phyloP scores from a whole-genome alignment of 495 filamentous ascomycete species.

The Rusavskia elegans region DNA sequence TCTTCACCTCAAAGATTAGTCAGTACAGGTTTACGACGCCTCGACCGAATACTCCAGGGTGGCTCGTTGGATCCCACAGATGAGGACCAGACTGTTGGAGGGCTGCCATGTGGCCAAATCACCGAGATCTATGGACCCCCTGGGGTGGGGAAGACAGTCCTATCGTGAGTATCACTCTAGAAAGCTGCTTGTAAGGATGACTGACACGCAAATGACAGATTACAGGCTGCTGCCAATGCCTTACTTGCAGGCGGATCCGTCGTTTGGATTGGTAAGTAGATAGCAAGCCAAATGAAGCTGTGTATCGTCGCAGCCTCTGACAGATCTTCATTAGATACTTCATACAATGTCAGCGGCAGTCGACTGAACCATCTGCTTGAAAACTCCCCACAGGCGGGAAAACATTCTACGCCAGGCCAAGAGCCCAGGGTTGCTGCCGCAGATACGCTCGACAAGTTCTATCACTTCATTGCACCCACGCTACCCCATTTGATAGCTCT shows the following conservation, averaged over 20 bases:
- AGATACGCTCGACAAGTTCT: slow-evolving; percentile 20
- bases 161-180: slow-evolving; percentile 40
- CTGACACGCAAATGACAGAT: neutral
- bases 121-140: slow-evolving; percentile 82
- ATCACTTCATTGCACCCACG: slow-evolving; percentile 32
- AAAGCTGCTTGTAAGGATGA: neutral
- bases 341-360: slow-evolving; percentile 24
- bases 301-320: slow-evolving; percentile 17
- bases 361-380: slow-evolving; percentile 25
- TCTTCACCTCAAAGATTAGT: slow-evolving; percentile 34
- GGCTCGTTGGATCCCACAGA: neutral
- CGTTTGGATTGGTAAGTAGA: neutral
- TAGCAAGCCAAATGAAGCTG: neutral
- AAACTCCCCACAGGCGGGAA: neutral
- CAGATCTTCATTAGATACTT: slow-evolving; percentile 50
- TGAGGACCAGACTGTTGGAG: slow-evolving; percentile 19
- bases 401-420: neutral
- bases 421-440: slow-evolving; percentile 1
- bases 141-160: slow-evolving; percentile 70
- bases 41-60: slow-evolving; percentile 38
- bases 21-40: slow-evolving; percentile 44
- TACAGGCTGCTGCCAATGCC: neutral
- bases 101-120: slow-evolving; percentile 61
- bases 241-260: neutral
- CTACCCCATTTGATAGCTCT: slow-evolving; percentile 68